A percentile compares a stretch with the other conserved stretches of the same genome.
phyloP scores from a whole-genome alignment of 2,329 filamentous ascomycete species.

The Trematosphaeria pertusa region DNA sequence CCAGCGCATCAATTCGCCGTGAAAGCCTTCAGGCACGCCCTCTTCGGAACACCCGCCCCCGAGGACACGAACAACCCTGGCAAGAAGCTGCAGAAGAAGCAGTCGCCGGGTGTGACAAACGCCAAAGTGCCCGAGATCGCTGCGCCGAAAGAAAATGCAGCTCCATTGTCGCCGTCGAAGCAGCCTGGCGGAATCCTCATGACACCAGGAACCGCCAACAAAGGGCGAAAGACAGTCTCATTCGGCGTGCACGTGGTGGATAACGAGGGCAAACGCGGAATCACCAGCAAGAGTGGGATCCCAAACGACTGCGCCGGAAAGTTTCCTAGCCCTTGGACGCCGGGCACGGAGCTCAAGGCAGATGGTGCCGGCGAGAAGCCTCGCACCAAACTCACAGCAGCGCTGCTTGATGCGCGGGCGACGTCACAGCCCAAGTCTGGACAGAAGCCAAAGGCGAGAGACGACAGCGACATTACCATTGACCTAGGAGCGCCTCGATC shows the following conservation, averaged over 20 bases:
- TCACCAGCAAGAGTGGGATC: slow-evolving; percentile 54
- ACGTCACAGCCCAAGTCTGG: slow-evolving; percentile 42
- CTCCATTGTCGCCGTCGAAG: slow-evolving; percentile 60
- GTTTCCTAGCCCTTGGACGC: slow-evolving; percentile 60
- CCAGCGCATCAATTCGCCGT: slow-evolving; percentile 72
- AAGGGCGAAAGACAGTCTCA: slow-evolving; percentile 66
- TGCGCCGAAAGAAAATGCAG: slow-evolving; percentile 27
- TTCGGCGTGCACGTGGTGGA: slow-evolving; percentile 65
- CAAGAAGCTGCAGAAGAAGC: slow-evolving; percentile 34
- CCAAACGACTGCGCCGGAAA: slow-evolving; percentile 57
- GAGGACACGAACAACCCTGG: slow-evolving; percentile 46
- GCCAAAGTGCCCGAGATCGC: slow-evolving; percentile 25
- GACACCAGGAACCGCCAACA: slow-evolving; percentile 65
- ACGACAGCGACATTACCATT: slow-evolving; percentile 69
- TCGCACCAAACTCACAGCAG: slow-evolving; percentile 53
- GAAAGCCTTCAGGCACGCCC: slow-evolving; percentile 69
- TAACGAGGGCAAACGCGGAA: slow-evolving; percentile 60
- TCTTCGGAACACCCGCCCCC: slow-evolving; percentile 68
- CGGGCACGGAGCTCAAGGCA: slow-evolving; percentile 44
- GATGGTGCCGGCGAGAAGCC: slow-evolving; percentile 40
- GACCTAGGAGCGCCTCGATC: slow-evolving; percentile 78
- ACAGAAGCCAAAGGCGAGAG: slow-evolving; percentile 45
- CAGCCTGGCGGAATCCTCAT: slow-evolving; percentile 66
- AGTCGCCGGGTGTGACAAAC: slow-evolving; percentile 27
- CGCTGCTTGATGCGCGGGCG: slow-evolving; percentile 53